phyloP scores from a whole-genome alignment of 805 yeast genomes.

The Kodamaea fukazawae region DNA sequence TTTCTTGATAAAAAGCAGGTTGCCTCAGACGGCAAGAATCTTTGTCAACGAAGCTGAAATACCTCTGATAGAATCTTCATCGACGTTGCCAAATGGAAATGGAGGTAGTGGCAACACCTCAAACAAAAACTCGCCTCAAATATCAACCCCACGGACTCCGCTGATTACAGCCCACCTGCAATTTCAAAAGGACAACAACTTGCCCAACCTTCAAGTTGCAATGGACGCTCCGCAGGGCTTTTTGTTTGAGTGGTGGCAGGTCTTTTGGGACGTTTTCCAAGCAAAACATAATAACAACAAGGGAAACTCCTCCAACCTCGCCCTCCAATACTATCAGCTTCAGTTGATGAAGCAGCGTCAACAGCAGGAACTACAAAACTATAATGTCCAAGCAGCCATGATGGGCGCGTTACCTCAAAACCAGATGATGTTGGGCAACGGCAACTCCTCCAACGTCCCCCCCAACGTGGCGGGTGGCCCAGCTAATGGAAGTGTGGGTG shows the following conservation, averaged over 20 bases:
- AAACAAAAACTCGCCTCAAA: conserved; percentile 21
- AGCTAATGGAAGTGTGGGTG: conserved; percentile 1
- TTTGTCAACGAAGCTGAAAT: conserved; percentile 78
- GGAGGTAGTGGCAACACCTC: conserved; percentile 8
- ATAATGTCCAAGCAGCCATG: conserved; percentile 26
- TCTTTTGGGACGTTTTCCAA: conserved; percentile 90
- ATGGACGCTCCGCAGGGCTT: conserved; percentile 88
- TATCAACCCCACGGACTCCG: conserved; percentile 28
- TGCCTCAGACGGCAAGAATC: conserved; percentile 67
- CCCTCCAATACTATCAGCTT: conserved; percentile 69
- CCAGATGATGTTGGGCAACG: neutral
- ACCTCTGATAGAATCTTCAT: conserved; percentile 27
- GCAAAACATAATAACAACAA: conserved; percentile 51
- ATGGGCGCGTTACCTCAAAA: conserved; percentile 13
- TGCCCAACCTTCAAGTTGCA: conserved; percentile 51
- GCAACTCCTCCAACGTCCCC: neutral
- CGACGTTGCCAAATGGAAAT: conserved; percentile 1
- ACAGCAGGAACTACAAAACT: conserved; percentile 49
- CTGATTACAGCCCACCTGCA: conserved; percentile 15
- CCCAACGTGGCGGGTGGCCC: neutral
- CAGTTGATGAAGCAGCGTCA: conserved; percentile 59
- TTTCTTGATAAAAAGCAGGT: conserved; percentile 70
- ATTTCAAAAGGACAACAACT: conserved; percentile 37
- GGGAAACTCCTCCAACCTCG: conserved; percentile 53
- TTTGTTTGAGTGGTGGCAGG: conserved; percentile 92